Evolutionary conservation across 2,329 filamentous ascomycete genomes (phyloP).

Genomic region (Thermoascus crustaceus): DNA sequence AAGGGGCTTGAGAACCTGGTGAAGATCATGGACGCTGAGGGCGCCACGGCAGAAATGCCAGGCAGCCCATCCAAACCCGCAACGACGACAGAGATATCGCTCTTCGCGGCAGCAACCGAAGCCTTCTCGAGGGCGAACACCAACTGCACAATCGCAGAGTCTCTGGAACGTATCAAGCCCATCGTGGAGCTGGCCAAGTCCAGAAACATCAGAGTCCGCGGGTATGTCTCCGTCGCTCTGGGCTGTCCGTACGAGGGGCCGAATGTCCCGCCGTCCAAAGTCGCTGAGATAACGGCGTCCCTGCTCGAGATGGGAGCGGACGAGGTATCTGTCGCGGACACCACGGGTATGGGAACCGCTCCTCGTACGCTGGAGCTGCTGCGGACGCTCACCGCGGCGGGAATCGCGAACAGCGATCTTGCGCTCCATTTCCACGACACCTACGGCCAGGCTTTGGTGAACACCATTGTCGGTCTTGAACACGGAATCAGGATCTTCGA

Average conservation of each 20-base stretch:
- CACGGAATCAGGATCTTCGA: conserved; percentile 58
- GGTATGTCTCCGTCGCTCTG: conserved; percentile 57
- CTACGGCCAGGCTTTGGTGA: conserved; percentile 57
- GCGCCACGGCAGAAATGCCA: conserved; percentile 22
- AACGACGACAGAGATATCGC: conserved; percentile 48
- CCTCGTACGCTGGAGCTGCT: conserved; percentile 52
- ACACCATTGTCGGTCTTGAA: conserved; percentile 54
- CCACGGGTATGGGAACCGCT: conserved; percentile 60
- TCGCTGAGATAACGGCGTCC: conserved; percentile 53
- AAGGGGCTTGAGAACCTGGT: conserved; percentile 54
- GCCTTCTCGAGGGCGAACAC: conserved; percentile 58
- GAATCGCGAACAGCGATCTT: conserved; percentile 51
- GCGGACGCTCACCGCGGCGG: conserved; percentile 50
- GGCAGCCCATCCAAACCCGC: conserved; percentile 19
- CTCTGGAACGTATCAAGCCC: conserved; percentile 50
- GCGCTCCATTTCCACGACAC: conserved; percentile 61
- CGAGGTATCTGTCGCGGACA: conserved; percentile 58
- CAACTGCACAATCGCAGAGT: conserved; percentile 57
- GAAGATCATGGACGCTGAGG: conserved; percentile 41
- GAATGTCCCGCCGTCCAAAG: conserved; percentile 50
- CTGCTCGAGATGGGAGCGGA: conserved; percentile 58
- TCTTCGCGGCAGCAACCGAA: conserved; percentile 59
- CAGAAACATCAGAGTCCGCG: conserved; percentile 50
- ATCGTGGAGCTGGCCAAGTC: conserved; percentile 50
- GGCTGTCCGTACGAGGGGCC: conserved; percentile 61